These are phyloP conservation scores for Earliella scabrosa DNA, from an alignment of 1,284 basidiomycete species.

Conservation along the genomic window DNA sequence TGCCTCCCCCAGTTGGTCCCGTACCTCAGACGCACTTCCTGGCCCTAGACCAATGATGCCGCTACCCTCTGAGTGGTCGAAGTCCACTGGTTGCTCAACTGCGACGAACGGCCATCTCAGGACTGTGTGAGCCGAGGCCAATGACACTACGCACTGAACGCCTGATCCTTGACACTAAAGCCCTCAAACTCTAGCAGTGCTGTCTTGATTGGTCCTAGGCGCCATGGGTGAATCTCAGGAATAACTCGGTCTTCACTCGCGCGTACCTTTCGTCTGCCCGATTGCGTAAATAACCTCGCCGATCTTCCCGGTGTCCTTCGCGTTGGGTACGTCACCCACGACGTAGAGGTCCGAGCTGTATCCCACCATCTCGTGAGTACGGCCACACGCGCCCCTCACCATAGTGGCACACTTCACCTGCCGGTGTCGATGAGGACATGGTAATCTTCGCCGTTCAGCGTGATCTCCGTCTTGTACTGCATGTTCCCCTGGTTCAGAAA, in stretches of 20 bases:
- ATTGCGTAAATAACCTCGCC: constrained; percentile 54
- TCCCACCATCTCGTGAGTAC: background rate
- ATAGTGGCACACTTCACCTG: constrained; percentile 46
- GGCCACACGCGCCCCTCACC: no score
- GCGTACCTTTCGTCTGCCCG: constrained; percentile 49
- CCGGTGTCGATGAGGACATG: constrained; percentile 68
- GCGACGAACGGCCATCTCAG: background rate
- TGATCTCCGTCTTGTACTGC: constrained; percentile 56
- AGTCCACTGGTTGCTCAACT: constrained; percentile 33
- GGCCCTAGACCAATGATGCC: constrained; percentile 48
- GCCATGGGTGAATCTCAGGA: background rate
- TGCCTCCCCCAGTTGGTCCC: constrained; percentile 26
- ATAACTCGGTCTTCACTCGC: background rate
- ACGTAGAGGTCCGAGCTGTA: constrained; percentile 64
- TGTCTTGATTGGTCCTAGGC: constrained; percentile 54
- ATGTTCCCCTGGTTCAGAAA: constrained; percentile 50
- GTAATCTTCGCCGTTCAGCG: constrained; percentile 52
- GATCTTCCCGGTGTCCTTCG: constrained; percentile 47
- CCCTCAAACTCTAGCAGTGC: constrained; percentile 58
- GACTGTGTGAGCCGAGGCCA: background rate
- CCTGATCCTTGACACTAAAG: constrained; percentile 58
- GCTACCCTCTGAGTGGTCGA: constrained; percentile 27
- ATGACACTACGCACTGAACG: constrained; percentile 59
- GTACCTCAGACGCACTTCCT: constrained; percentile 36
- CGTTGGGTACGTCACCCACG: constrained; percentile 47